A percentile compares a stretch with the other conserved stretches of the same genome.
These are phyloP conservation scores for Pyrenophora teres DNA, from an alignment of 2,329 filamentous ascomycete species.

Conservation along the genomic window DNA sequence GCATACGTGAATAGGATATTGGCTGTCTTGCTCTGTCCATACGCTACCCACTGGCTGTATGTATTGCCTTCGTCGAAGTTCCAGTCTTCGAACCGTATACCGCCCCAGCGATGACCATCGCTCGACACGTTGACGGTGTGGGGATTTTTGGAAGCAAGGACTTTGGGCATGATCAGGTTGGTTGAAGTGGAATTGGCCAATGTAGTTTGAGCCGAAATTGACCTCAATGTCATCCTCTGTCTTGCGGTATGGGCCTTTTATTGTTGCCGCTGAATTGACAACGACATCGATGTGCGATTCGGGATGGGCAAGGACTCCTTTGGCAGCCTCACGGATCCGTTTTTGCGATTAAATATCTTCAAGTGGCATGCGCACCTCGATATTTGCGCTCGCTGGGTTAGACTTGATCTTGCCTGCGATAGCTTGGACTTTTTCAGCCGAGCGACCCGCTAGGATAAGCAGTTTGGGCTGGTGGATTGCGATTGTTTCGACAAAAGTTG, in stretches of 20 bases:
- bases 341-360: slow-evolving; percentile 48
- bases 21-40: slow-evolving; percentile 59
- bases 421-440: slow-evolving; percentile 46
- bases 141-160: slow-evolving; percentile 40
- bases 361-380: slow-evolving; percentile 37
- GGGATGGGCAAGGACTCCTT: slow-evolving; percentile 31
- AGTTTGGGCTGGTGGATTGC: slow-evolving; percentile 34
- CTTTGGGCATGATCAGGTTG: slow-evolving; percentile 52
- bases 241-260: slow-evolving; percentile 36
- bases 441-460: slow-evolving; percentile 50
- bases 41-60: slow-evolving; percentile 52
- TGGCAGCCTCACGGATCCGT: slow-evolving; percentile 43
- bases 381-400: slow-evolving; percentile 34
- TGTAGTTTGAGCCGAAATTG: slow-evolving; percentile 55
- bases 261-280: slow-evolving; percentile 49
- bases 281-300: slow-evolving; percentile 50
- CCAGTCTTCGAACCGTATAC: slow-evolving; percentile 52
- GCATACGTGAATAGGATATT: slow-evolving; percentile 48
- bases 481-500: slow-evolving; percentile 33
- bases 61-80: slow-evolving; percentile 50
- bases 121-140: slow-evolving; percentile 53
- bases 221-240: slow-evolving; percentile 46
- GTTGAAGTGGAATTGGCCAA: slow-evolving; percentile 56
- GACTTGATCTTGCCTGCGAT: slow-evolving; percentile 46
- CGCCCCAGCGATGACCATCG: slow-evolving; percentile 46